Evolutionary conservation across 495 filamentous ascomycete species (phyloP), one percentile per base, ranked within the genome.

Genomic region (Penicillium crystallinum): DNA sequence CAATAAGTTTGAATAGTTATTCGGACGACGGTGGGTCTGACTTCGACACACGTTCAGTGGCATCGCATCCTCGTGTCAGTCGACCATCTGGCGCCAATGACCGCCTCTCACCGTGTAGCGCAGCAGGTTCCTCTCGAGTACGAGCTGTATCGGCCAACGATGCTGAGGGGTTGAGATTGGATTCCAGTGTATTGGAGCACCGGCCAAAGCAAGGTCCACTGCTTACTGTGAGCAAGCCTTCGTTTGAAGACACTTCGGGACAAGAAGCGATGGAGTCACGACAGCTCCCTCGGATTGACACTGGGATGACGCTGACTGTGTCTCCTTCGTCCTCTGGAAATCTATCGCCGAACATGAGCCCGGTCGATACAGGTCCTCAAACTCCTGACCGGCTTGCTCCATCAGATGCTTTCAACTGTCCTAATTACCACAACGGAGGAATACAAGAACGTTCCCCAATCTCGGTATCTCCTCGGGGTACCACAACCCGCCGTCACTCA

Each of bases 131-230:
- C 12, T 54, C 66, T 53, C 72, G 79, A 25, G 56, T 63, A 46
- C 73, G 87, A 46, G 84, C 87, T 31, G 84, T 87, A 19, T 89
- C 86, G 30, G 76, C 85, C 27, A 88, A 86, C 57, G 83, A 84
- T 70, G 81, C 71, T 21, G 53, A 64, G 19, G 66, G 72, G 9
- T 48, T 80, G 34, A 70, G 60, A 47, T 44, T 78, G 0, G 75
- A 80, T 33, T 60, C 70, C 34, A 69, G 53, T 21, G 25, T 70
- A 5, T 58, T 64, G 43, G 55, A 49, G 15, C 55, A 27, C 62
- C 35, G 52, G 49, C 39, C 37, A 41, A 49, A 59, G 27, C 30
- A 59, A 54, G 49, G 45, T 52, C 59, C 54, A 12, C 55, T 49
- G 41, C 55, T 74, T 6, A 70, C 70, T 33, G 50, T 72, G 22